Percentiles rank a stretch among this genome's conserved stretches.
Evolutionary conservation across 352 stramenopile genomes (phyloP).

Genomic region (Phytophthora hibernalis): DNA sequence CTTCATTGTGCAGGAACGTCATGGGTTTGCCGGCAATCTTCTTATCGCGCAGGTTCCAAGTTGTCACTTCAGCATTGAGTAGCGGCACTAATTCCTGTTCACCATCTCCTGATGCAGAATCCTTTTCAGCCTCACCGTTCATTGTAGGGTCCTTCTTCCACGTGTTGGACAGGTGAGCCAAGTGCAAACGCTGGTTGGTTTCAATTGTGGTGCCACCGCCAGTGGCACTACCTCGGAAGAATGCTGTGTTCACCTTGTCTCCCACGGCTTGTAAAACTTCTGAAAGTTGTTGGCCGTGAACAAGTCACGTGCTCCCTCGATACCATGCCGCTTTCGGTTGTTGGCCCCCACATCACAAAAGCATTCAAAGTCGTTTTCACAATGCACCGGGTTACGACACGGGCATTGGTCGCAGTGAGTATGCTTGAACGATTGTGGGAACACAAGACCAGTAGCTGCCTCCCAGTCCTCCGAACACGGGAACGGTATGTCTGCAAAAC

Average conservation of each 20-base stretch:
- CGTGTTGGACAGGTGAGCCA: conserved; percentile 90
- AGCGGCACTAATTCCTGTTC: conserved; percentile 80
- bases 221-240: conserved; percentile 98
- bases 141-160: conserved; percentile 92
- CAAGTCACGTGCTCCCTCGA: conserved; percentile 88
- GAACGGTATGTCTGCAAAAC: conserved; percentile 98
- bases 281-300: conserved; percentile 98
- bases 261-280: conserved; percentile 97
- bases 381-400: conserved; percentile 68
- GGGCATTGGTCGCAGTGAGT: conserved; percentile 83
- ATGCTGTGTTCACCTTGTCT: conserved; percentile 96
- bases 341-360: conserved; percentile 70
- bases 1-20: conserved; percentile 91
- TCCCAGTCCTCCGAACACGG: conserved; percentile 97
- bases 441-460: conserved; percentile 91
- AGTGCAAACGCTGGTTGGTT: conserved; percentile 97
- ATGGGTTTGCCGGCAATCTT: conserved; percentile 95
- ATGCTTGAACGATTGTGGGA: conserved; percentile 92
- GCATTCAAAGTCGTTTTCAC: conserved; percentile 84
- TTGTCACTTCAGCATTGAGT: conserved; percentile 97
- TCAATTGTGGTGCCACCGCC: conserved; percentile 95
- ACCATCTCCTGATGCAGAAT: conserved; percentile 9
- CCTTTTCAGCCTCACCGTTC: conserved; percentile 72
- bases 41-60: conserved; percentile 97
- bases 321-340: conserved; percentile 75